phyloP scores from a whole-genome alignment of 192 early-diverging fungal genomes.

The Neocallimastix lanati region DNA sequence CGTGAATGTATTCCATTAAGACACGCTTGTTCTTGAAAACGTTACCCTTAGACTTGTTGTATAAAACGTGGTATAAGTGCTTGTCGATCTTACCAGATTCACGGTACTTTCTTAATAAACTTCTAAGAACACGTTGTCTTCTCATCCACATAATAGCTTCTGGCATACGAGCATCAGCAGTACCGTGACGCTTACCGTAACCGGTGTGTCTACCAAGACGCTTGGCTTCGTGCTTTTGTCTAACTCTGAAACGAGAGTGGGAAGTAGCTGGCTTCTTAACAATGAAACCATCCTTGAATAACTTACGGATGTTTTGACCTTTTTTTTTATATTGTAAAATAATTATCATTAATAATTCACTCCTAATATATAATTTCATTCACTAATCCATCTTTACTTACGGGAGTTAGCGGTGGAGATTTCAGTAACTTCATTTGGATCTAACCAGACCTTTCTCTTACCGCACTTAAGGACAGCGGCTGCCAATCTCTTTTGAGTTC shows the following conservation, averaged over 20 bases:
- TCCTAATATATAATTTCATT: too few species aligned
- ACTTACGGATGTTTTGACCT: slow-evolving; percentile 92
- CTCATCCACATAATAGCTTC: slow-evolving; percentile 91
- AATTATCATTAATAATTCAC: too few species aligned
- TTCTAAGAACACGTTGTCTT: slow-evolving; percentile 86
- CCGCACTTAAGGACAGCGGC: slow-evolving; percentile 94
- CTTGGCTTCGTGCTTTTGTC: slow-evolving; percentile 81
- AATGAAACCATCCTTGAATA: slow-evolving; percentile 91
- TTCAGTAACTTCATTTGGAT: slow-evolving; percentile 88
- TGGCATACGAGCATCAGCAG: slow-evolving; percentile 96
- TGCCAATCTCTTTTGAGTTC: slow-evolving; percentile 86
- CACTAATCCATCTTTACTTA: slow-evolving; percentile 25
- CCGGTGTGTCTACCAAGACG: slow-evolving; percentile 92
- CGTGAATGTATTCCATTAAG: slow-evolving; percentile 98
- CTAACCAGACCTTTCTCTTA: slow-evolving; percentile 95
- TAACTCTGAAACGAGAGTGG: slow-evolving; percentile 85
- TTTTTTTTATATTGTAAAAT: too few species aligned
- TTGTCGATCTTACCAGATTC: slow-evolving; percentile 94
- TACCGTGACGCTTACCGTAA: slow-evolving; percentile 67
- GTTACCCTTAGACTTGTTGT: slow-evolving; percentile 98
- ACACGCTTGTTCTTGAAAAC: slow-evolving; percentile 99
- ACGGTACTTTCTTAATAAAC: slow-evolving; percentile 90
- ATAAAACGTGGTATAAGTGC: slow-evolving; percentile 93
- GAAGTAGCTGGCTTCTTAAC: slow-evolving; percentile 77
- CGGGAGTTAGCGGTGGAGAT: slow-evolving; percentile 96